Evolutionary conservation across 768 basidiomycete species (phyloP).

Genomic region (Mycena maculata): DNA sequence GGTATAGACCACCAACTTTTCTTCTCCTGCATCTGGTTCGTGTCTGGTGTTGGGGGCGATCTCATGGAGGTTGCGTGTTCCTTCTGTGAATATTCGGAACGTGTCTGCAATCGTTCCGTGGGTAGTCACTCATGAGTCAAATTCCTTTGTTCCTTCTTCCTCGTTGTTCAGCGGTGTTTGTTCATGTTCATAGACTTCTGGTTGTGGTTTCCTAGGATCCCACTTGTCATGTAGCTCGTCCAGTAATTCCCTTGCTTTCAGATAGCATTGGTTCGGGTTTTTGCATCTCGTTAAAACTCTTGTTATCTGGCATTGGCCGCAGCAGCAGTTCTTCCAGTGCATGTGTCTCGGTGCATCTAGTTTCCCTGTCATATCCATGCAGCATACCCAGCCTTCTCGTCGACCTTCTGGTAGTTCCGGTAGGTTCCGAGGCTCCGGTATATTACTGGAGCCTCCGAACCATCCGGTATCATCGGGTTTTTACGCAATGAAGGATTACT

Average conservation of each 20-base stretch:
- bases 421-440: too few species aligned
- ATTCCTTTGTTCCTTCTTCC: background rate
- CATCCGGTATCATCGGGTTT: too few species aligned
- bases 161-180: background rate
- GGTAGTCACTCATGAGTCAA: constrained; percentile 10
- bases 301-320: background rate
- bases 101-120: background rate
- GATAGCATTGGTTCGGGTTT: constrained; percentile 21
- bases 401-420: too few species aligned
- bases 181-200: constrained; percentile 20
- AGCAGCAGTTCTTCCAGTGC: constrained; percentile 10
- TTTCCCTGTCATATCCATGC: too few species aligned
- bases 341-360: background rate
- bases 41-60: background rate
- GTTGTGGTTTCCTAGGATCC: constrained; percentile 12
- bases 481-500: too few species aligned
- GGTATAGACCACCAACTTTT: constrained; percentile 3
- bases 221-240: constrained; percentile 14
- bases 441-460: too few species aligned
- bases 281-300: background rate
- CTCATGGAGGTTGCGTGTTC: background rate
- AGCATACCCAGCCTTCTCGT: too few species aligned
- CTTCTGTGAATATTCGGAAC: constrained; percentile 26
- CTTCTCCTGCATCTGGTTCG: too few species aligned
- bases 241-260: constrained; percentile 6